Base-by-base conservation (phyloP, 78 protist genomes). In the Salpingoeca rosetta region DNA sequence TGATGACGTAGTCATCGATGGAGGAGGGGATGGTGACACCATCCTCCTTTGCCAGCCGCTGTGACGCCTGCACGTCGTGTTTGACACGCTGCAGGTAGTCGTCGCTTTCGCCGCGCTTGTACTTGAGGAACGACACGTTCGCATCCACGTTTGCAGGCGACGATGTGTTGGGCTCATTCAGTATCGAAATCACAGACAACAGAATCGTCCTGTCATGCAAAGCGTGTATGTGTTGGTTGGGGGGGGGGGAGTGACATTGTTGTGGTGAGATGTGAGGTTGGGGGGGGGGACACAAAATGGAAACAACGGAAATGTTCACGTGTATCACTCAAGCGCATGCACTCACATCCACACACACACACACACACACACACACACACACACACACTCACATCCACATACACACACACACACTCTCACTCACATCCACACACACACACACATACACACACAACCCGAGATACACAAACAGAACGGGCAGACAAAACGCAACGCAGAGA, bases 91-190 rank as follows among this genome's bases (percentile, higher is more conserved):
- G 77, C 37, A 75, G 76, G 36, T 85, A 91, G 26, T 43, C 77
- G 2, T 87, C 88, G 42, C 80, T 44, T n/a, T 85, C 76, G 65
- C 65, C 65, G 65, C 31, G 31, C 65, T 51, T 7, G 31, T 17
- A 51, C 39, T 91, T 86, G 43, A 90, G 81, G 88, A 85, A 88
- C 44, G 82, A 87, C 26, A 91, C 94, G 1, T 90, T 86, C 28
- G 95, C 95, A 87, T 93, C 95, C 1, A 94, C 88, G 78, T 94
- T 94, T 3, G 97, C 97, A 1, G 97, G 97, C 65, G 95, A 93
- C 25, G 91, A 89, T 12, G 85, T 81, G 84, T 93, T 93, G 25
- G 95, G 94, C 76, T 91, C 95, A 35, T 87, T 88, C 42, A 94
- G 44, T 44, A 94, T 51, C 76, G 95, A 93, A 27, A 91, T 75